These are phyloP conservation scores for Diplodia scrobiculata DNA, from an alignment of 2,329 filamentous ascomycete species.

Conservation along the genomic window DNA sequence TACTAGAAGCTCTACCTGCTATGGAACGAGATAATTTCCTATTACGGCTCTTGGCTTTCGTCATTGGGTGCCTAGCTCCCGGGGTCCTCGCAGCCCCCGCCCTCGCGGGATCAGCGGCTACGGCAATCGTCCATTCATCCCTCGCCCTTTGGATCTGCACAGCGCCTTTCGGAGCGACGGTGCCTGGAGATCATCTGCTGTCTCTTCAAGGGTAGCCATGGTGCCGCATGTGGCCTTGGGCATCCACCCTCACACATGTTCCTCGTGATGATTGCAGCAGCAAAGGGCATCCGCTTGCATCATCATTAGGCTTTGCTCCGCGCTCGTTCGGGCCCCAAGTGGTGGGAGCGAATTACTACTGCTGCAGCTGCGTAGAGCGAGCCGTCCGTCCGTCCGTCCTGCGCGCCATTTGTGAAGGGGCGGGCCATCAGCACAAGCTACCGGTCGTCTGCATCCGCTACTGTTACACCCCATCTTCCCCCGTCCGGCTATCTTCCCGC, in stretches of 20 bases:
- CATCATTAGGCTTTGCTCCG: neutral
- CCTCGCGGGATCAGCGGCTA: slow-evolving; percentile 14
- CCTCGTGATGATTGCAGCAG: neutral
- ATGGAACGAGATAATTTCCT: slow-evolving; percentile 26
- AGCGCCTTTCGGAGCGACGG: neutral
- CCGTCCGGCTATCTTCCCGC: neutral
- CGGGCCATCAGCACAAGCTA: neutral
- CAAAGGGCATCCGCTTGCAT: neutral
- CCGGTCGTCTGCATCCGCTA: neutral
- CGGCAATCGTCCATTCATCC: neutral
- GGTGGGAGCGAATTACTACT: neutral
- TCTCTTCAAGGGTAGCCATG: neutral
- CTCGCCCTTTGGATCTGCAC: slow-evolving; percentile 14
- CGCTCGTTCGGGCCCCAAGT: neutral
- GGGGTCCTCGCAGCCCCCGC: slow-evolving; percentile 5
- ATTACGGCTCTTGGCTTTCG: slow-evolving; percentile 23
- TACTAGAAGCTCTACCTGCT: slow-evolving; percentile 25
- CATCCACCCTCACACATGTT: neutral
- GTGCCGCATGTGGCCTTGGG: neutral
- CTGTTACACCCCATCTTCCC: neutral
- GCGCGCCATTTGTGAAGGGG: neutral
- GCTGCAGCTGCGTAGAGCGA: neutral
- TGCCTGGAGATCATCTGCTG: slow-evolving; percentile 12
- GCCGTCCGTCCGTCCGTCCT: neutral
- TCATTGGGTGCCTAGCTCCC: slow-evolving; percentile 19